Evolutionary conservation across 345 rosid genomes (phyloP).

Genomic region (Corymbia maculata): DNA sequence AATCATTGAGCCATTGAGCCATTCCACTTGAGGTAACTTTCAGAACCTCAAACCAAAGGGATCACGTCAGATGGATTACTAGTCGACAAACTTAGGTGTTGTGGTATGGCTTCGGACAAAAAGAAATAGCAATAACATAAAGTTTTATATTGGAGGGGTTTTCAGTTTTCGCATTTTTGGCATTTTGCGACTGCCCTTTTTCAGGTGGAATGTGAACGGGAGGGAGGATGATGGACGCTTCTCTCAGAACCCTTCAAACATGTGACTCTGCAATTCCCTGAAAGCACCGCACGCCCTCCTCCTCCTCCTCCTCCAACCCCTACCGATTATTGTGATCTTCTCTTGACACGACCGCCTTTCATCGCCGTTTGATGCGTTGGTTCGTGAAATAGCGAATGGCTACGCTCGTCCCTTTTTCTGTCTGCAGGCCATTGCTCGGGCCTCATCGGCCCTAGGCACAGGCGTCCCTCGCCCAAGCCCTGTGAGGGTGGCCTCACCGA

Average conservation of each 20-base stretch:
- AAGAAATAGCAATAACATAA: background rate
- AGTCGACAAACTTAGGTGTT: background rate
- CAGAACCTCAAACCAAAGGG: background rate
- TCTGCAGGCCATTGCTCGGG: accelerated
- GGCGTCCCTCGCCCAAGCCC: background rate
- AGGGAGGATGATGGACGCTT: background rate
- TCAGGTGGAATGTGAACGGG: background rate
- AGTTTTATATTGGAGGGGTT: background rate
- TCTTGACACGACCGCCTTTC: background rate
- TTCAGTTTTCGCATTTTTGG: background rate
- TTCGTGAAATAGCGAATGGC: background rate
- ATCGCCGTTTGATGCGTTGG: background rate
- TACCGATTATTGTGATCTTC: background rate
- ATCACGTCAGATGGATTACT: background rate
- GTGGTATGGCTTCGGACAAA: background rate
- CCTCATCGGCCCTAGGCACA: background rate
- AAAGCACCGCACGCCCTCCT: too few relatives aligned
- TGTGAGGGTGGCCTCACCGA: too few relatives aligned
- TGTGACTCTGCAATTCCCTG: background rate
- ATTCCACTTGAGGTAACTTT: background rate
- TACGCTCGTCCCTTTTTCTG: background rate
- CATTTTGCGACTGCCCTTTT: background rate
- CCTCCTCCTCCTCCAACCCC: background rate
- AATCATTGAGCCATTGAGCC: background rate
- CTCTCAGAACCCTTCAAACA: background rate